Evolutionary conservation across 805 yeast genomes (phyloP).

Genomic region (Yamadazyma akitaensis): DNA sequence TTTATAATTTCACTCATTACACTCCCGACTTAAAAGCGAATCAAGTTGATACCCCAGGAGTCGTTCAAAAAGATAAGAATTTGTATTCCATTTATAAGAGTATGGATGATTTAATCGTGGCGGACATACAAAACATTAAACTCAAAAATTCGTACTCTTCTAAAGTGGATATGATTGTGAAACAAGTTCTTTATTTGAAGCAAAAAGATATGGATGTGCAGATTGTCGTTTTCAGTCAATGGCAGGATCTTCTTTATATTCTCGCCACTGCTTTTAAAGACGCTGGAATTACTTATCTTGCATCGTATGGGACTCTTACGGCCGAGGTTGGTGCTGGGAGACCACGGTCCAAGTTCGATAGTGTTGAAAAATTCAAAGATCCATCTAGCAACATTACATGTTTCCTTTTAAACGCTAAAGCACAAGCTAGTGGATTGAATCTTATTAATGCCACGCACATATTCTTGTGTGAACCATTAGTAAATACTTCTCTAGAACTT

Average conservation of each 20-base stretch:
- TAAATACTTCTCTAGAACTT: slow-evolving; percentile 79
- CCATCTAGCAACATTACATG: slow-evolving; percentile 65
- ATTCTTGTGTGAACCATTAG: slow-evolving; percentile 86
- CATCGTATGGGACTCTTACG: slow-evolving; percentile 44
- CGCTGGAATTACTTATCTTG: slow-evolving; percentile 55
- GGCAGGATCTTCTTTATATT: slow-evolving; percentile 69
- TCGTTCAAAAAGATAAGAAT: slow-evolving; percentile 11
- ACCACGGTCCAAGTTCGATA: slow-evolving; percentile 27
- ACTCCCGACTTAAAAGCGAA: slow-evolving; percentile 50
- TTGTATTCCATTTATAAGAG: slow-evolving; percentile 45
- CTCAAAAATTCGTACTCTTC: slow-evolving; percentile 62
- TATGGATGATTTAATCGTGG: slow-evolving; percentile 38
- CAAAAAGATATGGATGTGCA: slow-evolving; percentile 61
- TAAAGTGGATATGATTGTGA: slow-evolving; percentile 78
- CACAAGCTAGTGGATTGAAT: slow-evolving; percentile 89
- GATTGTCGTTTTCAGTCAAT: slow-evolving; percentile 85
- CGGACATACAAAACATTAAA: slow-evolving; percentile 39
- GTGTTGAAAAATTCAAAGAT: slow-evolving; percentile 59
- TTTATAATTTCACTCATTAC: slow-evolving; percentile 67
- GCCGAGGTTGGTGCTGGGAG: slow-evolving; percentile 31
- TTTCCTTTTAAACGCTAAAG: slow-evolving; percentile 76
- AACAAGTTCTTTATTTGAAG: slow-evolving; percentile 65
- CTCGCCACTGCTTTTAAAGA: slow-evolving; percentile 62
- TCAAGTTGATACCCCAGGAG: slow-evolving; percentile 23
- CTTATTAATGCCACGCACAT: slow-evolving; percentile 91